These are phyloP conservation scores for Podospora fimiseda DNA, from an alignment of 495 filamentous ascomycete genomes.

Conservation along the genomic window DNA sequence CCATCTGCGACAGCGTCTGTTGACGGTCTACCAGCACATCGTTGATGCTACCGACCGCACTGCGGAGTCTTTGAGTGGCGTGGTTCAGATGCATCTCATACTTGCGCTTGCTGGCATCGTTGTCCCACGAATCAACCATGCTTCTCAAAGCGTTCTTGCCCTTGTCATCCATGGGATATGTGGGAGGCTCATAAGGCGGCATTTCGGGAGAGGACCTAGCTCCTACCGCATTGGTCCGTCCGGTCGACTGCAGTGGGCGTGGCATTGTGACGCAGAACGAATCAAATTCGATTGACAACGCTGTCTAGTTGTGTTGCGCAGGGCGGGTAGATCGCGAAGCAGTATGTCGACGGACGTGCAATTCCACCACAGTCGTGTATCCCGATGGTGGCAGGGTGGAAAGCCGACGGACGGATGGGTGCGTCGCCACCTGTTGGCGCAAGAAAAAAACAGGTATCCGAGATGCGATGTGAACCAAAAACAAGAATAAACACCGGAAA, in stretches of 20 bases:
- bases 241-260: neutral
- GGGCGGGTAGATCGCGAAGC: neutral
- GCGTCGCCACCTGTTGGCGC: neutral
- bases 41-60: conserved; percentile 47
- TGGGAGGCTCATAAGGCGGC: conserved; percentile 54
- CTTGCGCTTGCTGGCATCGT: conserved; percentile 16
- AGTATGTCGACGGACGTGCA: conserved; percentile 1
- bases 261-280: neutral
- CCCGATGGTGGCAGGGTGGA: conserved; percentile 1
- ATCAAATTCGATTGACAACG: neutral
- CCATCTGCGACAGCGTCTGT: conserved; percentile 33
- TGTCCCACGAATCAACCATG: conserved; percentile 25
- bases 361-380: neutral
- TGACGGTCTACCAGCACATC: conserved; percentile 44
- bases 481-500: neutral
- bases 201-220: conserved; percentile 37
- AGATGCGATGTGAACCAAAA: neutral
- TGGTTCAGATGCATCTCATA: conserved; percentile 35
- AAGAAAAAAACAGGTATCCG: neutral
- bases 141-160: conserved; percentile 27
- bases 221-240: neutral
- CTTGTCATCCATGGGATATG: conserved; percentile 39
- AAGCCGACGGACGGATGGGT: conserved; percentile 1
- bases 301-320: neutral
- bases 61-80: conserved; percentile 29